Conservation (phyloP, 352 stramenopile genomes). For the Phytophthora idaei region DNA sequence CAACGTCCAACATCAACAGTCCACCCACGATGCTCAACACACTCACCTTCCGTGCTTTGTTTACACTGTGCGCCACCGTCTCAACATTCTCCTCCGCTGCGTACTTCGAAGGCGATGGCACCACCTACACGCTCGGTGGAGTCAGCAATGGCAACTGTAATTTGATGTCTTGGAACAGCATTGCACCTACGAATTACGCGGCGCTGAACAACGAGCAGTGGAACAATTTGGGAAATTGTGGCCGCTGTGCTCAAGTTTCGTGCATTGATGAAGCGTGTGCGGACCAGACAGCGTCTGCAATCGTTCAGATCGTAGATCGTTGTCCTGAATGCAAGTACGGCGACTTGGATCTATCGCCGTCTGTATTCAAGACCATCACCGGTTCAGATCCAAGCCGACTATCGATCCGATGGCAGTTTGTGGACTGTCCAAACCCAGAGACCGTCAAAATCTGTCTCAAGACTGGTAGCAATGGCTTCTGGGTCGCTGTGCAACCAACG, state of each 20-base stretch:
- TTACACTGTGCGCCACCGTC: neutral
- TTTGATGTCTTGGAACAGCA: slow-evolving; percentile 45
- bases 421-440: slow-evolving; percentile 40
- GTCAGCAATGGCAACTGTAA: slow-evolving; percentile 55
- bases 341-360: slow-evolving; percentile 43
- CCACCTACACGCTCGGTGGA: slow-evolving; percentile 46
- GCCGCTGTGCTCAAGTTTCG: slow-evolving; percentile 50
- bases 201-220: slow-evolving; percentile 59
- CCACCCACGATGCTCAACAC: slow-evolving; percentile 13
- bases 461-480: slow-evolving; percentile 41
- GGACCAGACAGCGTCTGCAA: slow-evolving; percentile 21
- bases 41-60: slow-evolving; percentile 4
- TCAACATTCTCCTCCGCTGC: slow-evolving; percentile 10
- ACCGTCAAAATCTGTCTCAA: slow-evolving; percentile 50
- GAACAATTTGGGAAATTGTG: slow-evolving; percentile 42
- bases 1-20: slow-evolving; percentile 5
- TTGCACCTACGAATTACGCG: slow-evolving; percentile 46
- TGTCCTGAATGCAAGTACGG: slow-evolving; percentile 48
- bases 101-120: slow-evolving; percentile 46
- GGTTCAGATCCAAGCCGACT: slow-evolving; percentile 37
- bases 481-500: slow-evolving; percentile 46
- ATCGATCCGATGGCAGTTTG: slow-evolving; percentile 44
- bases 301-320: slow-evolving; percentile 41
- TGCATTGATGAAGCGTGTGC: slow-evolving; percentile 38
- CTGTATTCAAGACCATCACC: slow-evolving; percentile 40